Conservation (phyloP, 352 stramenopile genomes). For the Phytopythium montanum region DNA sequence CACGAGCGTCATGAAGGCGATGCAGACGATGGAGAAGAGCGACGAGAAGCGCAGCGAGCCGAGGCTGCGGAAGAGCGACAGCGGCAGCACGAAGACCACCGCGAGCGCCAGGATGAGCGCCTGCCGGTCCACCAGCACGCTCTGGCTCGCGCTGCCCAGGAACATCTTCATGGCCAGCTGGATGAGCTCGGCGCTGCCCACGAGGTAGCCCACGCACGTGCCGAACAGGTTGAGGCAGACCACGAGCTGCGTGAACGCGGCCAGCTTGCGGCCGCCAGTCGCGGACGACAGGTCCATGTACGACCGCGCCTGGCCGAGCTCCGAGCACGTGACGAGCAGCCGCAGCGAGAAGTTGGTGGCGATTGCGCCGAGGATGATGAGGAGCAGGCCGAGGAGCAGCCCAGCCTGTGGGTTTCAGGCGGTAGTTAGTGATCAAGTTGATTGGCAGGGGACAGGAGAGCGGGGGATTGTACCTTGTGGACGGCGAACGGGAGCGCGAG, state of each 20-base stretch:
- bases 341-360: constrained; percentile 84
- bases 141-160: constrained; percentile 36
- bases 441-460: background rate
- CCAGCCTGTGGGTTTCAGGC: constrained; percentile 24
- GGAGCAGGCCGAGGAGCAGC: constrained; percentile 58
- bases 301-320: constrained; percentile 67
- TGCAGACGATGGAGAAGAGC: constrained; percentile 86
- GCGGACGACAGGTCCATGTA: constrained; percentile 79
- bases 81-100: constrained; percentile 61
- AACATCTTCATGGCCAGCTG: constrained; percentile 59
- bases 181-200: constrained; percentile 76
- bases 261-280: constrained; percentile 61
- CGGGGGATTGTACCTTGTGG: constrained; percentile 31
- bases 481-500: constrained; percentile 81
- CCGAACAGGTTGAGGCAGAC: constrained; percentile 89
- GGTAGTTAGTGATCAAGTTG: background rate
- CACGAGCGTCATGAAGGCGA: constrained; percentile 86
- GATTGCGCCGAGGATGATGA: constrained; percentile 66
- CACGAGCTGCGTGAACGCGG: constrained; percentile 69
- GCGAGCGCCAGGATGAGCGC: constrained; percentile 64
- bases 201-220: constrained; percentile 80
- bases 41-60: constrained; percentile 84
- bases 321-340: constrained; percentile 71
- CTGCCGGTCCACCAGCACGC: constrained; percentile 58
- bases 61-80: constrained; percentile 81